These are phyloP conservation scores for Ogataea polymorpha DNA, from an alignment of 805 yeast species.

Conservation along the genomic window DNA sequence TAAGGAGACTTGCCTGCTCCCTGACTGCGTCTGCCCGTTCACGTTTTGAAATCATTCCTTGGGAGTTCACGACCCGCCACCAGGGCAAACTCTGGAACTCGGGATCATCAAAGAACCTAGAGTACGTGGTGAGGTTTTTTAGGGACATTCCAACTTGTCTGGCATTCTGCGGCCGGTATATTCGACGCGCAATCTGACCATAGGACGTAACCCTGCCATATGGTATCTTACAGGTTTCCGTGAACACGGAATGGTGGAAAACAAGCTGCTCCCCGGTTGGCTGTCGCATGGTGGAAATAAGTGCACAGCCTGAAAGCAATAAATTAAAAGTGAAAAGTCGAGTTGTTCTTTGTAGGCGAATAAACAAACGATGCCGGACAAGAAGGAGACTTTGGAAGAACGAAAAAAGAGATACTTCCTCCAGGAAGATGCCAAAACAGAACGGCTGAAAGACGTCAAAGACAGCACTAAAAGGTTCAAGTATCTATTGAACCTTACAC, in stretches of 20 bases:
- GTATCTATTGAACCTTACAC: slow-evolving; percentile 78
- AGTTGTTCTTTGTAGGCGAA: slow-evolving; percentile 6
- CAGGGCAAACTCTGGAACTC: slow-evolving; percentile 54
- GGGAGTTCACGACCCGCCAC: slow-evolving; percentile 74
- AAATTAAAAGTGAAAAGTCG: slow-evolving; percentile 2
- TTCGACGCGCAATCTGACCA: slow-evolving; percentile 67
- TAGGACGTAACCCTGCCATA: slow-evolving; percentile 65
- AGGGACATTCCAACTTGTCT: slow-evolving; percentile 74
- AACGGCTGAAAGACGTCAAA: slow-evolving; percentile 51
- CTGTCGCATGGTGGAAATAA: slow-evolving; percentile 36
- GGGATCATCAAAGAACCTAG: slow-evolving; percentile 20
- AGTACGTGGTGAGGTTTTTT: slow-evolving; percentile 44
- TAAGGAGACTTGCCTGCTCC: slow-evolving; percentile 44
- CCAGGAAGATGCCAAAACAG: slow-evolving; percentile 53
- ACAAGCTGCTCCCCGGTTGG: slow-evolving; percentile 24
- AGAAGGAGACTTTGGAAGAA: slow-evolving; percentile 33
- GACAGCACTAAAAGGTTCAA: slow-evolving; percentile 78
- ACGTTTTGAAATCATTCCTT: slow-evolving; percentile 60
- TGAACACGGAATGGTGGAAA: slow-evolving; percentile 61
- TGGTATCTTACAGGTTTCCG: slow-evolving; percentile 53
- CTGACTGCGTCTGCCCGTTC: slow-evolving; percentile 39
- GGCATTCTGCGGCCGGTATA: slow-evolving; percentile 61
- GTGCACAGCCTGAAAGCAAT: slow-evolving; percentile 7
- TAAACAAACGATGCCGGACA: slow-evolving; percentile 6
- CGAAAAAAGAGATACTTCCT: slow-evolving; percentile 49